These are phyloP conservation scores for Gossypium aridum DNA, from an alignment of 441 rosid genomes.

Conservation along the genomic window DNA sequence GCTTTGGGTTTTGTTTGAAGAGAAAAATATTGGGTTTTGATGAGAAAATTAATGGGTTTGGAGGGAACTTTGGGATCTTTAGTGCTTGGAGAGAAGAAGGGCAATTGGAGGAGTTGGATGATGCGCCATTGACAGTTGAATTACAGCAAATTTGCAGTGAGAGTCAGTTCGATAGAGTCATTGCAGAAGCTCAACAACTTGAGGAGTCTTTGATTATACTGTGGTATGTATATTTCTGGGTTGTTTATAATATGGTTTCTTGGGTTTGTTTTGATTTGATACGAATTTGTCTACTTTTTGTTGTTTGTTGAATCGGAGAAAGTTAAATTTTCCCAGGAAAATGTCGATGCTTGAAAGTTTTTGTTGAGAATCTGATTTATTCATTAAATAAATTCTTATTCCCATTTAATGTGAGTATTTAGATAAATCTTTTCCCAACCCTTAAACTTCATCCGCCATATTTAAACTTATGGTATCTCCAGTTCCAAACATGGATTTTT, in stretches of 20 bases:
- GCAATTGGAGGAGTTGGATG: constrained; percentile 41
- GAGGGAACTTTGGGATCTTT: constrained; percentile 25
- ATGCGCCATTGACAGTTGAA: constrained; percentile 50
- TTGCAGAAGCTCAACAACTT: constrained; percentile 64
- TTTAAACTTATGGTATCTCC: background rate
- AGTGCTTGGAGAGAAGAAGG: constrained; percentile 34
- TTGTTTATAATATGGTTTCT: background rate
- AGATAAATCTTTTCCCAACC: too few relatives aligned
- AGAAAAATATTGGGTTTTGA: constrained; percentile 14
- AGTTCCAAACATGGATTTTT: background rate
- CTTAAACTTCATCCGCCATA: background rate
- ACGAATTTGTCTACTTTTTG: background rate
- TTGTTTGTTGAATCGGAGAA: background rate
- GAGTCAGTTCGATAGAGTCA: constrained; percentile 55
- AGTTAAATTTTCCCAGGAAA: background rate
- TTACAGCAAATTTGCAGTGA: constrained; percentile 49
- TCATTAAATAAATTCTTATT: background rate
- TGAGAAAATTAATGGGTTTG: constrained; percentile 13
- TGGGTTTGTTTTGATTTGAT: background rate
- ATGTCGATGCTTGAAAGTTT: background rate
- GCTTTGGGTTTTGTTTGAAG: constrained; percentile 17
- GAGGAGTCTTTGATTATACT: constrained; percentile 57
- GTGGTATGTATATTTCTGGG: constrained; percentile 43
- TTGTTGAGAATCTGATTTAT: background rate
- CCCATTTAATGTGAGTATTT: too few relatives aligned